Percentiles rank a stretch among this genome's conserved stretches.
These are phyloP conservation scores for Trichoderma endophyticum DNA, from an alignment of 2,329 filamentous ascomycete genomes.

Conservation along the genomic window DNA sequence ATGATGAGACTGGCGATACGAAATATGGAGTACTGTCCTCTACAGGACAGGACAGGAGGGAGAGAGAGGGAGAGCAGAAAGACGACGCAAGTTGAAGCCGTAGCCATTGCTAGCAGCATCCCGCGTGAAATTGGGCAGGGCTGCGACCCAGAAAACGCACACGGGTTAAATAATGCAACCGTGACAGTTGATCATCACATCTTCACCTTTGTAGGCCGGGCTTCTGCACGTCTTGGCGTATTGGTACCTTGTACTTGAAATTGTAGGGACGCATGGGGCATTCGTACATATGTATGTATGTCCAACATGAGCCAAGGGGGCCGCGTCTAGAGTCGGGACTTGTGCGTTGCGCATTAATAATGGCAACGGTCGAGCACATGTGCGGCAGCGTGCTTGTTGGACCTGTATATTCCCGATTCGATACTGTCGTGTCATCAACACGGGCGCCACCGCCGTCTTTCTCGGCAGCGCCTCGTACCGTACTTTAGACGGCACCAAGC, in stretches of 20 bases:
- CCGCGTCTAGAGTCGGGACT: not conserved
- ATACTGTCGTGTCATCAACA: not conserved
- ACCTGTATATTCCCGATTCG: not conserved
- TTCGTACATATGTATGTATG: constrained; percentile 14
- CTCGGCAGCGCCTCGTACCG: not conserved
- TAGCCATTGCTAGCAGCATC: not conserved
- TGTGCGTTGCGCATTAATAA: not conserved
- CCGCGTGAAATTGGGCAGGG: not conserved
- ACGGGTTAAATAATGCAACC: not conserved
- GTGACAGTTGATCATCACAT: not conserved
- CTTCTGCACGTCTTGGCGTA: not conserved
- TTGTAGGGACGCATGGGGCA: constrained; percentile 5
- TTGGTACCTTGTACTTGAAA: not conserved
- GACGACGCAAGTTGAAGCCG: not conserved
- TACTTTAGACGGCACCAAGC: not conserved
- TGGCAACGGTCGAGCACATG: not conserved
- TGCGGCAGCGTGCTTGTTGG: not conserved
- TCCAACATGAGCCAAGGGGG: constrained; percentile 8
- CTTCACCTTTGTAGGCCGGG: not conserved
- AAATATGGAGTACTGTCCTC: not conserved
- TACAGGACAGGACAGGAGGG: not conserved
- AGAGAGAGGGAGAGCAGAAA: not conserved
- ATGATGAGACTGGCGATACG: not conserved
- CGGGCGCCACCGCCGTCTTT: not conserved
- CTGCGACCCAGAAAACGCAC: not conserved